These are phyloP conservation scores for Pseudogymnoascus sp. DNA, from an alignment of 2,329 filamentous ascomycete genomes.

Conservation along the genomic window DNA sequence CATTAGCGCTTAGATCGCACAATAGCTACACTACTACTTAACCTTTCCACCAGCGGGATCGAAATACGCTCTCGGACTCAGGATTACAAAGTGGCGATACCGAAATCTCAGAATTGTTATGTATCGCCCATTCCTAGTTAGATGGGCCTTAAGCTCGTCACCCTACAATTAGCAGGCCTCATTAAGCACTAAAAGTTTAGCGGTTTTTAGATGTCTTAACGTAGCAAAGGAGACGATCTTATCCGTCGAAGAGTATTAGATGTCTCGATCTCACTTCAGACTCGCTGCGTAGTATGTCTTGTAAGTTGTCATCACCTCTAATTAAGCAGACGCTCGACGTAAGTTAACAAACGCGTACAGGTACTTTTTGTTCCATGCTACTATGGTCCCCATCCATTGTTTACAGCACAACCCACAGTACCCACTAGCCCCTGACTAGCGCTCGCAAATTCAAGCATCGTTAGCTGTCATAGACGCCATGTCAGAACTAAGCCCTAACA, in stretches of 20 bases:
- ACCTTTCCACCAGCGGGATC: slow-evolving; percentile 8
- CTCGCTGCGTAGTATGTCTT: slow-evolving; percentile 16
- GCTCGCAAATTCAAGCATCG: slow-evolving; percentile 11
- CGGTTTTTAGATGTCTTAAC: slow-evolving; percentile 11
- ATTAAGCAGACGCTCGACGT: background rate
- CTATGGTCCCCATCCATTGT: slow-evolving; percentile 8
- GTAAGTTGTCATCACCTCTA: slow-evolving; percentile 9
- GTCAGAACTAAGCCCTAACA: slow-evolving; percentile 12
- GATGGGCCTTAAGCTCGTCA: slow-evolving; percentile 10
- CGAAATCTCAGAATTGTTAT: slow-evolving; percentile 17
- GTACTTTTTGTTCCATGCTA: slow-evolving; percentile 11
- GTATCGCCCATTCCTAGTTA: slow-evolving; percentile 16
- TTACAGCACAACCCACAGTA: slow-evolving; percentile 10
- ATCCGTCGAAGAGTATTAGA: slow-evolving; percentile 12
- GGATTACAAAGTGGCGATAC: slow-evolving; percentile 16
- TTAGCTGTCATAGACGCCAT: slow-evolving; percentile 16
- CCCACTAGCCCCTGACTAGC: slow-evolving; percentile 11
- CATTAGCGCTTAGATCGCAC: slow-evolving; percentile 13
- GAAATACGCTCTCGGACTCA: slow-evolving; percentile 10
- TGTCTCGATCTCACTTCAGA: slow-evolving; percentile 9
- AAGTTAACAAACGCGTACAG: background rate
- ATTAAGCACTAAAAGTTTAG: background rate
- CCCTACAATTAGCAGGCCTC: background rate
- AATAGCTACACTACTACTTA: slow-evolving; percentile 11
- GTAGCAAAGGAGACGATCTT: slow-evolving; percentile 13